Base-by-base conservation (phyloP, 176 grass and related monocot species). In the Zoysia pacifica region DNA sequence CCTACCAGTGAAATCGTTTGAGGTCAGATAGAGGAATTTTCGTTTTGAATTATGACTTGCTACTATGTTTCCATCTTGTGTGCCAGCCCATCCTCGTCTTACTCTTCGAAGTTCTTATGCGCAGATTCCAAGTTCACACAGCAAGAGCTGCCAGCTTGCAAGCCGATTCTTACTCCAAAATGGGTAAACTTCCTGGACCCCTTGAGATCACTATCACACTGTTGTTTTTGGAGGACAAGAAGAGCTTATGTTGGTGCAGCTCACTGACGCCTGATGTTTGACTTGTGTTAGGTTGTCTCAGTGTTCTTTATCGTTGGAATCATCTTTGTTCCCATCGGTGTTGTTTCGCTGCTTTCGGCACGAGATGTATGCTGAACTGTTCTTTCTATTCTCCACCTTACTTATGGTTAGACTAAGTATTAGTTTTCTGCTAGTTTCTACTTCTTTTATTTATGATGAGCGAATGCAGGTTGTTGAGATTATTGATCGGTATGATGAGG, bases 121-220 rank as follows among this genome's bases (percentile, higher is more conserved):
- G 2, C 88, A 99, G 97, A 96, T 88, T 95, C 92, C 56, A 99
- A 85, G 78, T 99, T 99, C 79, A 99, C 97, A 2, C 97, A 99
- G 75, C 97, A 99, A 62, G 93, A 99, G 67, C 88, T 99, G 41
- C 97, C 97, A 10, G 97, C 97, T 64, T 99, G 97, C 62, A 99
- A 99, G 79, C 93, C 93, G 4, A 99, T 99, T 74, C 90, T 99
- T 71, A 93, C 97, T 84, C 97, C 97, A 45, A 90, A 88, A 93
- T 99, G 97, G 97, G 97, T 99, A 88, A 43, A 78, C 67, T 64
- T 90, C 39, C 11, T 67, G 3, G 6, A 28, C 28, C 36, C 58
- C 11, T 16, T 9, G 12, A 45, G 40, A 35, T 36, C 28, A 28
- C 28, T 38, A 43, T 19, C 19, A 6, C 45, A 2, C 10, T 58